Evolutionary conservation across 176 grass and related monocot species (phyloP).

Genomic region (Cenchrus americanus): DNA sequence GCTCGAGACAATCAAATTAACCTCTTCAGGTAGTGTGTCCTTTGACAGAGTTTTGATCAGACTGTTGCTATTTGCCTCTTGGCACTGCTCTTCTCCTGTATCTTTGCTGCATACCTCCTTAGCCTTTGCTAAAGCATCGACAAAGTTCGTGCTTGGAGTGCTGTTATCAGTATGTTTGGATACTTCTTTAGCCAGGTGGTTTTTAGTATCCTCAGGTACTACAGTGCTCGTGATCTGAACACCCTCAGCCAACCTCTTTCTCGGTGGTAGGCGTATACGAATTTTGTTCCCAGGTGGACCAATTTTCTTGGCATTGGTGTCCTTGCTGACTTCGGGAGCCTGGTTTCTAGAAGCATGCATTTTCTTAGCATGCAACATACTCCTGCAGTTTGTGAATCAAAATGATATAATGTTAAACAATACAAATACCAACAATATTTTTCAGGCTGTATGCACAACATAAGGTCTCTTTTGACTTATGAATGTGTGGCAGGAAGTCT

Average conservation of each 20-base stretch:
- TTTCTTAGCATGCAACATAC: constrained; percentile 11
- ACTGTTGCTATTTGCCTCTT: constrained; percentile 10
- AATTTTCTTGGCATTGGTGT: constrained; percentile 6
- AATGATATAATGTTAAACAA: constrained; percentile 10
- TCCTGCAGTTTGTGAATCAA: constrained; percentile 34
- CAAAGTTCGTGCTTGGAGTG: neutral
- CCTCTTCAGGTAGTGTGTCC: neutral
- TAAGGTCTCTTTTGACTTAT: constrained; percentile 15
- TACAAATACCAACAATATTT: constrained; percentile 22
- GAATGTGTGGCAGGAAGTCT: neutral
- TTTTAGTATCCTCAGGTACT: neutral
- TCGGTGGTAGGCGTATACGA: constrained; percentile 34
- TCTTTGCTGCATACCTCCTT: neutral
- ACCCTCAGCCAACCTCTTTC: constrained; percentile 25
- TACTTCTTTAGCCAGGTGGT: constrained; percentile 2
- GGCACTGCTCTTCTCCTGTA: neutral
- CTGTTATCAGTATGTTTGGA: neutral
- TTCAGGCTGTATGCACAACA: neutral
- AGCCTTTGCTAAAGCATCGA: neutral
- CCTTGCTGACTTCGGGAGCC: constrained; percentile 37
- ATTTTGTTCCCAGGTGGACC: constrained; percentile 30
- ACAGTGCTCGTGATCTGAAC: neutral
- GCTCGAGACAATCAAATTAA: neutral
- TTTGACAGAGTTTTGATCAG: constrained; percentile 23
- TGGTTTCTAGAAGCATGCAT: constrained; percentile 39